Percentiles rank a stretch among this genome's conserved stretches.
phyloP scores from a whole-genome alignment of 345 rosid genomes.

The Citrus glauca region DNA sequence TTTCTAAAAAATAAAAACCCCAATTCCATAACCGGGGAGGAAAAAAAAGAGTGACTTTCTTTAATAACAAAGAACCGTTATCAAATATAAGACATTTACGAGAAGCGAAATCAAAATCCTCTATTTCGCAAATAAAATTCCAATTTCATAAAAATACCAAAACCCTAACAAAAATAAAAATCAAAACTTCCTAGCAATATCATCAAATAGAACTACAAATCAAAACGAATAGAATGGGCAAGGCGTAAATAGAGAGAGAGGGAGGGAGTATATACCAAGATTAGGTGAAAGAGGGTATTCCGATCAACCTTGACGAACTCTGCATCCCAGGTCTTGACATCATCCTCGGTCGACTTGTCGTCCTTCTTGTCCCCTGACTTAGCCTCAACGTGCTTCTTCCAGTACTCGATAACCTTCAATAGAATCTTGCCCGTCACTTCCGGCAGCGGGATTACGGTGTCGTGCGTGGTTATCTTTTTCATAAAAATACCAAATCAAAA shows the following conservation, averaged over 20 bases:
- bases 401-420: conserved; percentile 53
- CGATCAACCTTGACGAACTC: conserved; percentile 54
- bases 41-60: not conserved
- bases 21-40: too few relatives aligned
- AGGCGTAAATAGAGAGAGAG: not conserved
- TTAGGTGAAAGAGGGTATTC: conserved; percentile 49
- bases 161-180: not conserved
- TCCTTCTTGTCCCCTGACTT: conserved; percentile 5
- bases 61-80: not conserved
- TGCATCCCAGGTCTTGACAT: conserved; percentile 42
- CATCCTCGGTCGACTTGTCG: conserved; percentile 8
- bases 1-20: not conserved
- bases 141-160: not conserved
- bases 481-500: too few relatives aligned
- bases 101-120: not conserved
- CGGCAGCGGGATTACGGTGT: conserved; percentile 50
- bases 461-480: too few relatives aligned
- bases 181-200: not conserved
- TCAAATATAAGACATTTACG: not conserved
- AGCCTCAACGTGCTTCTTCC: conserved; percentile 48
- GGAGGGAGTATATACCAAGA: conserved; percentile 30
- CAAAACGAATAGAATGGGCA: not conserved
- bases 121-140: not conserved
- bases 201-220: not conserved
- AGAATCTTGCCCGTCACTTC: conserved; percentile 54